Base-by-base conservation (phyloP, 345 rosid genomes). In the Salix exigua region DNA sequence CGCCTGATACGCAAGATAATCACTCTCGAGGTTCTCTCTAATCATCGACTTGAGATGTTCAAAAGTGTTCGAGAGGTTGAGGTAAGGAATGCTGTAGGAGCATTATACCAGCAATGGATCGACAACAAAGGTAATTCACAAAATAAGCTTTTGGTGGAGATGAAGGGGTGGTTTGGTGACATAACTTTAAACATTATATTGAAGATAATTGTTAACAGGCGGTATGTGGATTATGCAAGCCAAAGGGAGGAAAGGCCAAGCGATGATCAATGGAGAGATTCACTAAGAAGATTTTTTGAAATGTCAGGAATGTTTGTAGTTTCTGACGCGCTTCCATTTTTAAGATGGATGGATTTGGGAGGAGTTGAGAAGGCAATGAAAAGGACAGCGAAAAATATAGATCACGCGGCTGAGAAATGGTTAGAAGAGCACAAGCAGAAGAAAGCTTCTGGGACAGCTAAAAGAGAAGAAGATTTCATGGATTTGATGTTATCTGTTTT, bases 381-480 rank as follows among this genome's bases (percentile, higher is more conserved):
- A 83, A 68, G 67, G 73, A 68, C 44, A 4, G 70, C 76, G 0
- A 66, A 66, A 40, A 82, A 76, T 25, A 9, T 85, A 2, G 88
- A 87, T 60, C 28, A 53, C 35, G 55, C 72, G 19, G 71, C 63
- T 42, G 72, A 76, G 23, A 58, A 26, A 63, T 87, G 88, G 87
- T 71, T 87, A 50, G 70, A 83, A 5, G 86, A 87, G 78, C 90
- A 83, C 69, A 84, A 77, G 77, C 51, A 74, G n/a, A 85, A 71
- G 37, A 82, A 68, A 50, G 73, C 17, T 35, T 40, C 33, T 0
- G 58, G 19, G 11, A 1, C 31, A 61, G 33, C 48, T 12, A 12
- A 69, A 0, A 23, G 48, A 4, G 85, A 75, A 37, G 48, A 51
- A 5, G 85, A 83, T 51, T 83, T 85, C 73, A 77, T 85, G 82